Percentiles rank a stretch among this genome's conserved stretches.
These are phyloP conservation scores for Eucalyptus regnans DNA, from an alignment of 345 rosid species.

Conservation along the genomic window DNA sequence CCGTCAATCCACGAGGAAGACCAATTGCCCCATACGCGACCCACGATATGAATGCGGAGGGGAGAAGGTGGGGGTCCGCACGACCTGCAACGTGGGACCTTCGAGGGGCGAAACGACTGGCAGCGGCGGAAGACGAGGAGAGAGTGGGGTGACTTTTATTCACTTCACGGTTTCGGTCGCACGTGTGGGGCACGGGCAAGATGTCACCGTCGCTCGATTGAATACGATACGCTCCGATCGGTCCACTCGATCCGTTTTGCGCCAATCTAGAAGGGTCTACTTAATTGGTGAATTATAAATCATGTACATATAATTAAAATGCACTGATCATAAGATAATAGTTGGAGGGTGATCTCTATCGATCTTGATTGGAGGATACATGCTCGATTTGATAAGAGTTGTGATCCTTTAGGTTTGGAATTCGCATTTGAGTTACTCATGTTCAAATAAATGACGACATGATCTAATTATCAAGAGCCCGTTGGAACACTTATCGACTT, in stretches of 20 bases:
- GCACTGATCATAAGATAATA: not conserved
- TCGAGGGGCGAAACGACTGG: not conserved
- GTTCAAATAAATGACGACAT: not conserved
- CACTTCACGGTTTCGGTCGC: not conserved
- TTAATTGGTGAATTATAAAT: not conserved
- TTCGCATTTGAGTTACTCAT: not conserved
- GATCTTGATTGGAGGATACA: not conserved
- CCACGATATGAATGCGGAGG: not conserved
- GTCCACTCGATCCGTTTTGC: not conserved
- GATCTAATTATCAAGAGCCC: not conserved
- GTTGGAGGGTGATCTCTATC: not conserved
- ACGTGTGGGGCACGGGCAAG: not conserved
- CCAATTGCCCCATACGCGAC: not conserved
- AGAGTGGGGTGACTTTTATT: not conserved
- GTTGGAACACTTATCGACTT: not conserved
- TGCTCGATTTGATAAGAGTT: not conserved
- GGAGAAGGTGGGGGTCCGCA: not conserved
- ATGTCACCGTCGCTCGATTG: not conserved
- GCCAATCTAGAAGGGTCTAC: not conserved
- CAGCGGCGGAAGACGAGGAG: not conserved
- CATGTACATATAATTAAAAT: not conserved
- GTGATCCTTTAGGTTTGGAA: not conserved
- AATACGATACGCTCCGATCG: not conserved
- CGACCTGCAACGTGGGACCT: not conserved
- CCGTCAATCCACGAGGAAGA: not conserved